Base-by-base conservation (phyloP, 768 basidiomycete species). In the Hydnum rufescens region DNA sequence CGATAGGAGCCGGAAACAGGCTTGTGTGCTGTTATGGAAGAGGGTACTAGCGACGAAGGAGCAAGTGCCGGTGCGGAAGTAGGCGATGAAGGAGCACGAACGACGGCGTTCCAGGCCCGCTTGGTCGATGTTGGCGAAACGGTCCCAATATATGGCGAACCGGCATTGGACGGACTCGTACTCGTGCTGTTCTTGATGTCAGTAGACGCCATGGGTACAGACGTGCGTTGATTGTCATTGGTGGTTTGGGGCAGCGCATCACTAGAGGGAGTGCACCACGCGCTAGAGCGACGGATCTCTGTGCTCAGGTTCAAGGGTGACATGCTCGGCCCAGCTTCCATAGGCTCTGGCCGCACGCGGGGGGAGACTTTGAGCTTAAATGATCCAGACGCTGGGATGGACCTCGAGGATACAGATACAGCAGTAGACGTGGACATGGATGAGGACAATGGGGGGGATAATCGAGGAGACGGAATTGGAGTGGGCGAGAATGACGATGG, bases 361-460 rank as follows among this genome's bases (percentile, higher is more conserved):
- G 74, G 74, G 0, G 77, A 76, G 1, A 78, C 66, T 42, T 75
- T 76, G 1, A 79, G 64, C 64, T 78, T 80, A 4, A 69, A 65
- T 0, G 64, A 62, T 2, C 58, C 52, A 5, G 58, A 49, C 13
- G 58, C 48, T 1, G 63, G 51, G 31, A 52, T 56, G 3, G 61
- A 49, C n/a, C 30, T 34, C 19, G 55, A 42, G 25, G 53, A 51
- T 25, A 53, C 42, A 6, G 46, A 49, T 36, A 55, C 32, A n/a
- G 42, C 36, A 23, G 44, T 61, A 49, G 25, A 61, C 65, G 2
- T 66, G 61, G 48, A 64, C 63, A n/a, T n/a, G n/a, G 16, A 62
- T 59, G 26, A 60, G 65, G 4, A 62, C 58, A 1, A 13, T 8
- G 8, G 44, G 8, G 13, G 16, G 26, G 26, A 54, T 54, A 31